Conservation (phyloP, 805 yeast species). For the Pichia gijzeniarum region DNA sequence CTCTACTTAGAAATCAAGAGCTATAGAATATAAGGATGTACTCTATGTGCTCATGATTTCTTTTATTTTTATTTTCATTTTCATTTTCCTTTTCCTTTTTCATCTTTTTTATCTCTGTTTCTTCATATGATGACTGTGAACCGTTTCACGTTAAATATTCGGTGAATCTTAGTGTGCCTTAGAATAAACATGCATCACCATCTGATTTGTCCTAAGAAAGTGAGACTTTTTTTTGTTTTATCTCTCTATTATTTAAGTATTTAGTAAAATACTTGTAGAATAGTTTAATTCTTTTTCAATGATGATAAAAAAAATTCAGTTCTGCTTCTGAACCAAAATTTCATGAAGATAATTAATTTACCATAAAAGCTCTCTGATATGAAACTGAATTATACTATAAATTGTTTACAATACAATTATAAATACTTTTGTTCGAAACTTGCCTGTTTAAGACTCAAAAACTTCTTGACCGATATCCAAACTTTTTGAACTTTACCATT, state of each 20-base stretch:
- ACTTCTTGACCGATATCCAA: conserved; percentile 36
- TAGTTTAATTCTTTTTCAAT: conserved; percentile 27
- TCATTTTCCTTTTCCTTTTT: not conserved
- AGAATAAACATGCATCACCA: conserved; percentile 96
- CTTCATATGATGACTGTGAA: conserved; percentile 32
- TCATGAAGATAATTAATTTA: conserved; percentile 68
- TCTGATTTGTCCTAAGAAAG: conserved; percentile 46
- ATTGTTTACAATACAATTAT: not conserved
- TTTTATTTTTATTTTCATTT: not conserved
- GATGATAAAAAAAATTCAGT: conserved; percentile 77
- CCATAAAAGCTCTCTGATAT: conserved; percentile 48
- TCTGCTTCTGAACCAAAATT: conserved; percentile 87
- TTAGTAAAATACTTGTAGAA: too few species aligned
- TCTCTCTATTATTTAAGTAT: not conserved
- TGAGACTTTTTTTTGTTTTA: not conserved
- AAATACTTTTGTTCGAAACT: conserved; percentile 26
- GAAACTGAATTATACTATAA: conserved; percentile 2
- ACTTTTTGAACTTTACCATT: conserved; percentile 37
- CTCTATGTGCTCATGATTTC: not conserved
- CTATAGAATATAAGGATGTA: conserved; percentile 2
- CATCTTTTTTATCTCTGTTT: not conserved
- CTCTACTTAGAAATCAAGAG: not conserved
- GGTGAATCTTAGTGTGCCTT: conserved; percentile 55
- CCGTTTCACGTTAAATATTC: conserved; percentile 26
- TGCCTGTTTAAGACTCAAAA: conserved; percentile 36